Evolutionary conservation across 139 green algal species (phyloP).

Genomic region (Picochlorum sp.): DNA sequence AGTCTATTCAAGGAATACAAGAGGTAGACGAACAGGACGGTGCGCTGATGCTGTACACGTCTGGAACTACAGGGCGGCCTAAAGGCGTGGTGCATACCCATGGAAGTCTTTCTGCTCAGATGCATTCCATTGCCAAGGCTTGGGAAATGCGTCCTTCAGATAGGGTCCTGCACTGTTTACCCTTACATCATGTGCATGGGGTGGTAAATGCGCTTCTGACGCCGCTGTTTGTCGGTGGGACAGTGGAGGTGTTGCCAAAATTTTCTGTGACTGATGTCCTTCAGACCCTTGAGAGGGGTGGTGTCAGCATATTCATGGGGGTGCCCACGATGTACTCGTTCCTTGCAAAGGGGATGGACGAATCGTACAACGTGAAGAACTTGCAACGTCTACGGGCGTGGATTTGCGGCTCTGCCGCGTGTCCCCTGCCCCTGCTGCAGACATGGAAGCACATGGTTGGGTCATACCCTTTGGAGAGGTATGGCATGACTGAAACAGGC

Average conservation of each 20-base stretch:
- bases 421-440: constrained; percentile 67
- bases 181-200: constrained; percentile 94
- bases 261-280: constrained; percentile 68
- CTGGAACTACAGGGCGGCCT: constrained; percentile 87
- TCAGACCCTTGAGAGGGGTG: constrained; percentile 37
- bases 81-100: constrained; percentile 82
- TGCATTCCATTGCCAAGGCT: constrained; percentile 43
- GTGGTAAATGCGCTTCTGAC: constrained; percentile 87
- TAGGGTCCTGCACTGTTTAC: constrained; percentile 80
- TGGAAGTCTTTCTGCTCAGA: constrained; percentile 55
- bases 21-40: constrained; percentile 18
- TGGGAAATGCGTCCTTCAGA: constrained; percentile 75
- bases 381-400: constrained; percentile 63
- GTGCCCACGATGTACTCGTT: constrained; percentile 95
- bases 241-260: constrained; percentile 65
- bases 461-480: constrained; percentile 70
- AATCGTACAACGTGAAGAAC: constrained; percentile 19
- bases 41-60: constrained; percentile 95
- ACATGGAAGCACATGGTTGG: constrained; percentile 54
- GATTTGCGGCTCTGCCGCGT: constrained; percentile 82
- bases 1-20: background rate
- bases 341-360: constrained; percentile 62
- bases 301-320: constrained; percentile 83
- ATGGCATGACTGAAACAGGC: constrained; percentile 97
- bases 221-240: constrained; percentile 54